Evolutionary conservation across 176 grass and related monocot species (phyloP).

Genomic region (Eremochloa ophiuroides): DNA sequence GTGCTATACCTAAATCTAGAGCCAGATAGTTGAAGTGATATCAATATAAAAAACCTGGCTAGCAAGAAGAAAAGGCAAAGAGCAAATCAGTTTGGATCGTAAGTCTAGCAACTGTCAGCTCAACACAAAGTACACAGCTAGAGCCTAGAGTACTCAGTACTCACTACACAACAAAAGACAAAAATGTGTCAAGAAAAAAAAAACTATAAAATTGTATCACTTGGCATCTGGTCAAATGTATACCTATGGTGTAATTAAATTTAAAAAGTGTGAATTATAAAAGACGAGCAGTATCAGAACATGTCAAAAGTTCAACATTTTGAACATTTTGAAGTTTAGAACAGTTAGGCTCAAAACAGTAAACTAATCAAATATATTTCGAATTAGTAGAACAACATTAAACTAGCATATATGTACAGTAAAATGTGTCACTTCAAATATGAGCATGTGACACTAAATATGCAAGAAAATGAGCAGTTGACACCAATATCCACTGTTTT

Average conservation of each 20-base stretch:
- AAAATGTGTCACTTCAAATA: not conserved
- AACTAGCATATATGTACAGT: not conserved
- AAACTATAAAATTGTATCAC: not conserved
- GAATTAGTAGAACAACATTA: not conserved
- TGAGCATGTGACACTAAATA: not conserved
- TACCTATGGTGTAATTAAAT: not conserved
- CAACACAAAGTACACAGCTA: not conserved
- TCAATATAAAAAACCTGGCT: not conserved
- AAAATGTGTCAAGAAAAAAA: not conserved
- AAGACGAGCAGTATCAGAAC: not conserved
- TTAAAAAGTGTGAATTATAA: not conserved
- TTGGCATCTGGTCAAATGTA: not conserved
- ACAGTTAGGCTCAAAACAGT: not conserved
- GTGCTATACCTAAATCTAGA: too few relatives aligned
- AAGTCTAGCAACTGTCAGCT: not conserved
- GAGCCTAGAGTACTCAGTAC: not conserved
- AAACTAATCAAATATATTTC: not conserved
- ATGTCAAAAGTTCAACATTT: not conserved
- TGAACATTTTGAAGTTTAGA: conserved; percentile 9
- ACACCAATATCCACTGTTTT: conserved; percentile 2
- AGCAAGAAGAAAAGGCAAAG: not conserved
- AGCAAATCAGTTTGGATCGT: not conserved
- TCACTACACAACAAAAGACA: conserved; percentile 8
- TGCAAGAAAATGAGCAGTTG: not conserved
- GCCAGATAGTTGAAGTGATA: not conserved